Conservation (phyloP, 192 early-diverging fungal species). For the Rhizoclosmatium sp. region DNA sequence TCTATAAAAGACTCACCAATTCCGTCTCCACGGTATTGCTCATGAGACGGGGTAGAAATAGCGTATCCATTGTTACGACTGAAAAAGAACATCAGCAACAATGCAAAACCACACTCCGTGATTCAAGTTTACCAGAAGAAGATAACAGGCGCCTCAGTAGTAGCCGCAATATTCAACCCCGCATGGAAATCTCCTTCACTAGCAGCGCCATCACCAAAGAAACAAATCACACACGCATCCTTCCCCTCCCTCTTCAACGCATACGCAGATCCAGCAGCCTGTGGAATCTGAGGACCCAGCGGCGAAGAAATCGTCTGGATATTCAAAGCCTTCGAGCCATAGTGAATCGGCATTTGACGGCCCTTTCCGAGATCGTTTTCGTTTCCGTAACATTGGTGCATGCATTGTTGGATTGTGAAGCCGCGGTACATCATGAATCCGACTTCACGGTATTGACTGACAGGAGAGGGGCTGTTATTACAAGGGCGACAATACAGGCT, state of each 20-base stretch:
- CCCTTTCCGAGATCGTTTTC: slow-evolving; percentile 89
- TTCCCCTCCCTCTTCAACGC: slow-evolving; percentile 84
- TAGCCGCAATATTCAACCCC: slow-evolving; percentile 96
- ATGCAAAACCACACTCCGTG: too few species aligned
- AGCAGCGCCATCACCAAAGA: slow-evolving; percentile 97
- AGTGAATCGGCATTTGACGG: slow-evolving; percentile 99
- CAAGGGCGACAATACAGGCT: slow-evolving; percentile 9
- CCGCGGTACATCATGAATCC: slow-evolving; percentile 94
- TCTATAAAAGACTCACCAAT: slow-evolving; percentile 53
- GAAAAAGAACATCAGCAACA: not conserved
- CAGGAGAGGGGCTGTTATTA: not conserved
- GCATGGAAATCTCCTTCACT: slow-evolving; percentile 98
- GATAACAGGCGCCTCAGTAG: slow-evolving; percentile 87
- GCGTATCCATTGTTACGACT: slow-evolving; percentile 99
- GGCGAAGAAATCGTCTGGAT: slow-evolving; percentile 98
- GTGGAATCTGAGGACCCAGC: slow-evolving; percentile 96
- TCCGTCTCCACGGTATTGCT: slow-evolving; percentile 98
- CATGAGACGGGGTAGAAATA: slow-evolving; percentile 92
- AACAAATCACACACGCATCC: slow-evolving; percentile 87
- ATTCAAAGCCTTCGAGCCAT: slow-evolving; percentile 81
- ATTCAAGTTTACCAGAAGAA: slow-evolving; percentile 84
- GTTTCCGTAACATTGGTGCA: slow-evolving; percentile 98
- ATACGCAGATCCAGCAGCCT: slow-evolving; percentile 95
- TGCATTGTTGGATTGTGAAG: slow-evolving; percentile 91
- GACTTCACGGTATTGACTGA: slow-evolving; percentile 90